Base-by-base conservation (phyloP, 306 rosid genomes). In the Benincasa hispida region DNA sequence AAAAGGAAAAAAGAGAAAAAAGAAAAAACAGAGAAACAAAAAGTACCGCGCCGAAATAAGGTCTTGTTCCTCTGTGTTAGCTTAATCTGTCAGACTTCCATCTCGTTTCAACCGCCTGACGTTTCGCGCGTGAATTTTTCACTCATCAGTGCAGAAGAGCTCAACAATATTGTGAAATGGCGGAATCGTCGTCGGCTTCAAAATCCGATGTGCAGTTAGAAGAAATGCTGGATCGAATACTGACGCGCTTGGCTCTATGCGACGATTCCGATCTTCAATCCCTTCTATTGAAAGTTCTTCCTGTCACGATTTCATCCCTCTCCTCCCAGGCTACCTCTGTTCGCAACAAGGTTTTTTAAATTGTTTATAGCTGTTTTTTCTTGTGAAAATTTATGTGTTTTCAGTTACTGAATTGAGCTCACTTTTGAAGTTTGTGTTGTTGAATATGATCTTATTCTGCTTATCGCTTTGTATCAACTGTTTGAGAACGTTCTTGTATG, bases 161-260 rank as follows among this genome's bases (percentile, higher is more conserved):
- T 47, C 7, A 25, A 70, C 4, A 7, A 25, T 70, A 12, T 42
- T 25, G 15, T 14, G 75, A 24, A 25, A 91, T 91, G 98, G 96
- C 98, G 87, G 87, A 88, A 42, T 72, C 93, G 62, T 83, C 90
- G 15, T 67, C 90, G 8, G 51, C 81, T 12, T 83, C 77, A 67
- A 93, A 85, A 79, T 87, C 97, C 19, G 96, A 89, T 53, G 80
- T 69, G 14, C 94, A 90, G 47, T 78, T 79, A 1, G 97, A 85
- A 83, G 94, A 94, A 81, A 81, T 89, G 80, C 90, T 91, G 30
- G 98, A 94, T 88, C 96, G 96, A 56, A 85, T 88, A 87, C 86
- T 94, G 2, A 94, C 98, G 78, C 89, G 93, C 24, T 84, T 94
- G 74, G 98, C 98, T 82, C 89, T 94, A 62, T 94, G 94, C 80